Evolutionary conservation across 148 eudicot genomes (phyloP), one percentile per base, ranked within the genome.

Genomic region (Vaccinium myrtillus): DNA sequence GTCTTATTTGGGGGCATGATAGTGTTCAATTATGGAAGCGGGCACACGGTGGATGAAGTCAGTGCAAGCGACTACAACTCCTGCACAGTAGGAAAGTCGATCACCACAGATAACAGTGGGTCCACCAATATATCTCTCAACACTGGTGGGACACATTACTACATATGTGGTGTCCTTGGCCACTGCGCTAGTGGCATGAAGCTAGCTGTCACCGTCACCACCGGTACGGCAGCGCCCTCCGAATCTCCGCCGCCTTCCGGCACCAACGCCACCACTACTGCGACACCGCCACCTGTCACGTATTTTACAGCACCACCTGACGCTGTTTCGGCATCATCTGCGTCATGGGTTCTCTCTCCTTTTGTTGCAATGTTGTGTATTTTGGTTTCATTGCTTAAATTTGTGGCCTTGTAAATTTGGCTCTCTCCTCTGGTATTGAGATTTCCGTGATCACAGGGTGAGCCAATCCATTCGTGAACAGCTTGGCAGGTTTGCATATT

Each of bases 101-200:
- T 96, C 25, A 85, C 82, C 23, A 81, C 93, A 23, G 95, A 96
- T 83, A 91, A 87, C 83, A 91, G 87, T 15, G 98, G 97, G 71
- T 74, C 91, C 77, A 94, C 97, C 69, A 88, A 91, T 80, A 83
- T 93, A 58, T 78, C 89, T 43, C 98, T 96, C 78, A 91, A 87
- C 78, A 88, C 96, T 55, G 89, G 95, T 8, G 98, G 98, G 4
- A 43, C 90, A 23, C 98, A 88, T 81, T 96, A 88, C 94, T 96
- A 85, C 93, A 88, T 96, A 23, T 96, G 98, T 73, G 97, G 94
- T 2, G 81, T 86, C 21, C 46, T 87, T 15, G 97, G 98, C 25
- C 98, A 96, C 59, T 96, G 98, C 71, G 81, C 85, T 69, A 86
- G 93, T 54, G 98, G 98, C 74, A 94, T 94, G 98, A 96, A 94